These are phyloP conservation scores for Gloeophyllum trabeum DNA, from an alignment of 768 basidiomycete genomes.

Conservation along the genomic window DNA sequence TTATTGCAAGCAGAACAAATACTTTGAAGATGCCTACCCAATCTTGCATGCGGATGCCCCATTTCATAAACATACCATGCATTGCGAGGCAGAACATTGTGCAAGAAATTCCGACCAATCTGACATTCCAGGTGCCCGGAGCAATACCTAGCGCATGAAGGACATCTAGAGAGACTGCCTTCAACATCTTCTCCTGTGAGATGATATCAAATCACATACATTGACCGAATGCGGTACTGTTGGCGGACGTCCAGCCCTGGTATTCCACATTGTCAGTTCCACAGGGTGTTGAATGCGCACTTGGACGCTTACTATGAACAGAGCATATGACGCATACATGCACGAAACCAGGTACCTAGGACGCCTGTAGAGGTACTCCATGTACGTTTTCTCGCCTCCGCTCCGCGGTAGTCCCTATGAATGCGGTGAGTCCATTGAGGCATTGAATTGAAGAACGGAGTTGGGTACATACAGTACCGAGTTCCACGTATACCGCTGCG, in stretches of 20 bases:
- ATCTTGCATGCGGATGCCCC: slow-evolving; percentile 56
- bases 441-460: not conserved
- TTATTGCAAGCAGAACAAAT: slow-evolving; percentile 38
- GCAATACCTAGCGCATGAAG: slow-evolving; percentile 39
- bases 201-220: slow-evolving; percentile 39
- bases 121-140: slow-evolving; percentile 34
- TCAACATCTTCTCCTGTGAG: too few species aligned
- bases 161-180: slow-evolving; percentile 40
- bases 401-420: slow-evolving; percentile 52
- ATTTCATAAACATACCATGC: slow-evolving; percentile 41
- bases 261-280: not conserved
- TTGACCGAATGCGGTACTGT: slow-evolving; percentile 62
- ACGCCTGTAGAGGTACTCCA: slow-evolving; percentile 56
- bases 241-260: slow-evolving; percentile 48
- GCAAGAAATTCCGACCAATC: slow-evolving; percentile 42
- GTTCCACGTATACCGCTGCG: slow-evolving; percentile 50
- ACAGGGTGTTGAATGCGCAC: not conserved
- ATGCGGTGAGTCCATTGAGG: not conserved
- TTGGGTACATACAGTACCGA: not conserved
- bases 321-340: slow-evolving; percentile 41
- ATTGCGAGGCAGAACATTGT: slow-evolving; percentile 43
- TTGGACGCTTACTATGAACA: slow-evolving; percentile 36
- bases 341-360: slow-evolving; percentile 56
- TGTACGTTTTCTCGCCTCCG: slow-evolving; percentile 69
- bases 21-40: slow-evolving; percentile 51